These are phyloP conservation scores for Neoarthrinium moseri DNA, from an alignment of 2,329 filamentous ascomycete species.

Conservation along the genomic window DNA sequence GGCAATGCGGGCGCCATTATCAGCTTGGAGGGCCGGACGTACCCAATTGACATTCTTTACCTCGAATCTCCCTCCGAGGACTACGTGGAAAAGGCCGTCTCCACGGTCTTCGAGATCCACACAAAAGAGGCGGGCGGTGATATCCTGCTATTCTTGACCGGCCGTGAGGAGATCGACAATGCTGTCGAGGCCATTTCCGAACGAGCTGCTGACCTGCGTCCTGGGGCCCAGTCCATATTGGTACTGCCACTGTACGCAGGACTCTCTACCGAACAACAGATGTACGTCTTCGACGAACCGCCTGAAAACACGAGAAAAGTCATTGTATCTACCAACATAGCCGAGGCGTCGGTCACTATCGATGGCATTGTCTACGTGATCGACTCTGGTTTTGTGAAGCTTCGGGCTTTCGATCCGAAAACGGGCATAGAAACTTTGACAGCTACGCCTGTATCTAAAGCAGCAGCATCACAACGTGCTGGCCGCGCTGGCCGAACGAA, in stretches of 20 bases:
- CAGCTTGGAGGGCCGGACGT: constrained; percentile 82
- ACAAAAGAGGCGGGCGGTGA: constrained; percentile 77
- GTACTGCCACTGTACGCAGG: constrained; percentile 86
- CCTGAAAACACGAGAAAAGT: constrained; percentile 84
- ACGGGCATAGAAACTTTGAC: constrained; percentile 89
- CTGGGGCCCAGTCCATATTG: constrained; percentile 59
- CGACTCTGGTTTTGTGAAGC: constrained; percentile 87
- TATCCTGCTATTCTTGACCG: constrained; percentile 87
- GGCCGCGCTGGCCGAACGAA: constrained; percentile 87
- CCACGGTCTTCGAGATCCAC: constrained; percentile 87
- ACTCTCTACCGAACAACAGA: constrained; percentile 85
- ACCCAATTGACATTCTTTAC: constrained; percentile 85
- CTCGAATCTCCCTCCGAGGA: constrained; percentile 76
- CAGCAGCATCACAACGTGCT: constrained; percentile 86
- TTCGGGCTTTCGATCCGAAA: constrained; percentile 78
- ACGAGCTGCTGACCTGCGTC: constrained; percentile 61
- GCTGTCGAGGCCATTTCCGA: constrained; percentile 79
- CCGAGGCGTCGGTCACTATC: constrained; percentile 93
- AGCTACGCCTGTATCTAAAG: constrained; percentile 79
- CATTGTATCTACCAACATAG: constrained; percentile 92
- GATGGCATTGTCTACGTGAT: constrained; percentile 89
- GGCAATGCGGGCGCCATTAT: constrained; percentile 59
- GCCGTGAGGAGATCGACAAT: constrained; percentile 87
- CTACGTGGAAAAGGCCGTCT: constrained; percentile 80
- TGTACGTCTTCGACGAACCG: constrained; percentile 87